Evolutionary conservation across 495 filamentous ascomycete species (phyloP).

Genomic region (Aspergillus taichungensis): DNA sequence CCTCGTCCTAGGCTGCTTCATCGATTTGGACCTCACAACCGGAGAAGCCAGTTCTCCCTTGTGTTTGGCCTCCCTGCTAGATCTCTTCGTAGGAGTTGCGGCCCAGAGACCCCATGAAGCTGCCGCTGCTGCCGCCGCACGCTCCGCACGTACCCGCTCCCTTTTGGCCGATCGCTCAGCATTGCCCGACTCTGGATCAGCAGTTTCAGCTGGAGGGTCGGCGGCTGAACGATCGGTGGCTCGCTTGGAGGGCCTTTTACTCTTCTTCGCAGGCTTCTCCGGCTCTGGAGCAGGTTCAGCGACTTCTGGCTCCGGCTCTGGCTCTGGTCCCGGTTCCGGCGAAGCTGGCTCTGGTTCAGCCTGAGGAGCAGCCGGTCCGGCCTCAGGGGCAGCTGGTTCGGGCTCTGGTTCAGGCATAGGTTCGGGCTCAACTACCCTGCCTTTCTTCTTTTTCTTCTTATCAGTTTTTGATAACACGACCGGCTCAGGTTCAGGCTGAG

Average conservation of each 20-base stretch:
- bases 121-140: conserved; percentile 29
- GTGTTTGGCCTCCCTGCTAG: conserved; percentile 28
- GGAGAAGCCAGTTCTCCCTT: conserved; percentile 23
- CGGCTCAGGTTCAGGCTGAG: conserved; percentile 23
- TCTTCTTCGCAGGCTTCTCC: conserved; percentile 15
- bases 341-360: conserved; percentile 3
- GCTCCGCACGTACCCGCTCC: conserved; percentile 49
- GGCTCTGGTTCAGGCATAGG: conserved; percentile 4
- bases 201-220: conserved; percentile 8
- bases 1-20: conserved; percentile 27
- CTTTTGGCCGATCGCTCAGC: conserved; percentile 44
- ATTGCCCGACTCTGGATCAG: conserved; percentile 15
- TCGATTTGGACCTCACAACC: conserved; percentile 43
- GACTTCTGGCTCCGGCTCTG: neutral
- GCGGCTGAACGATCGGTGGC: conserved; percentile 9
- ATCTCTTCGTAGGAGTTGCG: conserved; percentile 40
- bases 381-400: conserved; percentile 5
- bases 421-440: conserved; percentile 1
- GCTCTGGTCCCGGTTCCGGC: neutral
- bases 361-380: conserved; percentile 5
- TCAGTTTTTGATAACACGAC: conserved; percentile 2
- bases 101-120: conserved; percentile 55
- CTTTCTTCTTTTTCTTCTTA: conserved; percentile 6
- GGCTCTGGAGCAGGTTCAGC: conserved; percentile 9
- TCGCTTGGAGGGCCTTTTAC: conserved; percentile 10